Conservation (phyloP, 164 flowering plant genomes). For the Vitis labrusca region DNA sequence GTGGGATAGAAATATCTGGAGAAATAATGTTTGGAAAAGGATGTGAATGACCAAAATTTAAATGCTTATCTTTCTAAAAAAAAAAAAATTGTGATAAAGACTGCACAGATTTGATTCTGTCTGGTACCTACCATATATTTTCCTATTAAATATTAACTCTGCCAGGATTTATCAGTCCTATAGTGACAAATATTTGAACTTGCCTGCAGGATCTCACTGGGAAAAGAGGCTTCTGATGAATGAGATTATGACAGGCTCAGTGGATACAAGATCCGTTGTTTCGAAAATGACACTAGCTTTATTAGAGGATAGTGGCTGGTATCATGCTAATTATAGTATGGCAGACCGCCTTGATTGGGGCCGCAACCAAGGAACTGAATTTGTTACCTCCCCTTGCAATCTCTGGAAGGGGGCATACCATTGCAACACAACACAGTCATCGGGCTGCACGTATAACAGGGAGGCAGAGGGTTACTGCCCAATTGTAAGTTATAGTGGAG, state of each 20-base stretch:
- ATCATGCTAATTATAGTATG: conserved; percentile 92
- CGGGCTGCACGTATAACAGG: conserved; percentile 97
- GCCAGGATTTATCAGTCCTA: background rate
- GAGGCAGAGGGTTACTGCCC: conserved; percentile 99
- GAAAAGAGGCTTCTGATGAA: conserved; percentile 98
- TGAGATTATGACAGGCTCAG: conserved; percentile 99
- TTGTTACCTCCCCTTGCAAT: conserved; percentile 91
- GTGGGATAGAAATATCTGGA: no score
- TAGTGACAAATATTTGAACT: background rate
- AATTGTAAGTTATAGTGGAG: conserved; percentile 83
- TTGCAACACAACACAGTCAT: conserved; percentile 94
- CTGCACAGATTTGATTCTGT: no score
- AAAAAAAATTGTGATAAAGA: no score
- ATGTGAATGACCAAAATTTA: no score
- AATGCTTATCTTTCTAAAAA: no score
- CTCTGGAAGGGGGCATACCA: conserved; percentile 97
- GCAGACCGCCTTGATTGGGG: conserved; percentile 99
- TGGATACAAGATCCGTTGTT: conserved; percentile 97
- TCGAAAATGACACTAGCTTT: conserved; percentile 96
- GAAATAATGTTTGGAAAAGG: no score
- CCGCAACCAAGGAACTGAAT: conserved; percentile 89
- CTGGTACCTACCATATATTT: no score
- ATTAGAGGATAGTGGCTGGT: conserved; percentile 99
- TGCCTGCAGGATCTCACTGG: conserved; percentile 92
- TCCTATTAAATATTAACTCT: background rate